Percentiles rank a stretch among this genome's conserved stretches.
Evolutionary conservation across 2,329 filamentous ascomycete genomes (phyloP).

Genomic region (Exophiala sp.): DNA sequence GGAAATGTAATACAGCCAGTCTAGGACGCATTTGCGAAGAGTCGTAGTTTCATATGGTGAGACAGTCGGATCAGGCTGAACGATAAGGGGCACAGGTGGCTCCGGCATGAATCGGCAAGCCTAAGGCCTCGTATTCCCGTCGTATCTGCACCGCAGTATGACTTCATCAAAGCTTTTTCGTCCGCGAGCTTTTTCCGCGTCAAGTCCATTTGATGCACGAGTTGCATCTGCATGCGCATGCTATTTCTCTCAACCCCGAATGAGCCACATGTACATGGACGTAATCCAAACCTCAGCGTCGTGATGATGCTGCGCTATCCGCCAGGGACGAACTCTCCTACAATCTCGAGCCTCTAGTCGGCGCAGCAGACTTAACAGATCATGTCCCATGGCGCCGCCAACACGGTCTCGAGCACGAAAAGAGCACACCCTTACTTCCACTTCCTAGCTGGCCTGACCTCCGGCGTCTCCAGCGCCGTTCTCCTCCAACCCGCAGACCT

Average conservation of each 20-base stretch:
- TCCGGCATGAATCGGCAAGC: not conserved
- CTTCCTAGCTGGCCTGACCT: slow-evolving; percentile 82
- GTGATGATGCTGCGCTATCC: not conserved
- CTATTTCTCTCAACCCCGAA: too few species aligned
- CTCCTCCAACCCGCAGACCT: slow-evolving; percentile 93
- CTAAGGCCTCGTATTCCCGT: not conserved
- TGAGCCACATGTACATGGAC: not conserved
- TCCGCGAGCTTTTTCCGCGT: too few species aligned
- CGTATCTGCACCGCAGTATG: not conserved
- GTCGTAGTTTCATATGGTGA: too few species aligned
- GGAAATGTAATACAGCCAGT: not conserved
- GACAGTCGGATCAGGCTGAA: too few species aligned
- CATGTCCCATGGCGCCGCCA: slow-evolving; percentile 21
- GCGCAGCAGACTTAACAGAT: not conserved
- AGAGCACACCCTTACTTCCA: slow-evolving; percentile 58
- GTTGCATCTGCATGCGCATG: too few species aligned
- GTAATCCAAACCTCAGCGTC: not conserved
- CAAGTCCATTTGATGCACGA: too few species aligned
- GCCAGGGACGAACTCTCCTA: too few species aligned
- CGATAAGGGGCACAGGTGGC: not conserved
- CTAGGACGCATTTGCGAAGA: too few species aligned
- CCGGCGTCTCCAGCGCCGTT: slow-evolving; percentile 81
- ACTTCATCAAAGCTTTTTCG: not conserved
- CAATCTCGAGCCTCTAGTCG: not conserved
- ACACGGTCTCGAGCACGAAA: slow-evolving; percentile 14